These are phyloP conservation scores for Eimeria falciformis DNA, from an alignment of 169 alveolate species.

Conservation along the genomic window DNA sequence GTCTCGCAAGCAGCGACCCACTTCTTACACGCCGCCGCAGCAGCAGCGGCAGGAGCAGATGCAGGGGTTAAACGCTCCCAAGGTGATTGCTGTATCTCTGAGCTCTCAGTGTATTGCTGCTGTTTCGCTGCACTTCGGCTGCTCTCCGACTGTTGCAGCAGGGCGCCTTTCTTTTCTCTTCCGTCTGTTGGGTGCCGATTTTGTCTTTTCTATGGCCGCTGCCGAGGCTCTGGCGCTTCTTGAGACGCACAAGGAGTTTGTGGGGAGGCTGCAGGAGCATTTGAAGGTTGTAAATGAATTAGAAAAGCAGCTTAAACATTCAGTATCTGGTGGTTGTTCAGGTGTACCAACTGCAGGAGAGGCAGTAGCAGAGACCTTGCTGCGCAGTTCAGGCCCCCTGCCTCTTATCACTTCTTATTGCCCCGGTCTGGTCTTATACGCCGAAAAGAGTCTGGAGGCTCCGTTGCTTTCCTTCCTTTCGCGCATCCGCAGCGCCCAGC, in stretches of 20 bases:
- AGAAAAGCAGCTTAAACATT: background rate
- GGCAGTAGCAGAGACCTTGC: background rate
- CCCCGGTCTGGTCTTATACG: constrained; percentile 95
- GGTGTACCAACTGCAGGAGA: background rate
- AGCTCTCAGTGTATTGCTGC: constrained; percentile 89
- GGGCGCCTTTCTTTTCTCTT: constrained; percentile 80
- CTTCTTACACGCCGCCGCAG: background rate
- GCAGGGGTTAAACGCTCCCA: background rate
- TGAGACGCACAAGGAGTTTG: constrained; percentile 79
- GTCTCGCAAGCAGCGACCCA: constrained; percentile 65
- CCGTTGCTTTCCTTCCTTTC: constrained; percentile 88
- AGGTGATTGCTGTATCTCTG: constrained; percentile 81
- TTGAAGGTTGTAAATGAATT: background rate
- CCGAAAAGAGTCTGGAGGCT: constrained; percentile 92
- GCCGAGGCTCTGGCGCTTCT: constrained; percentile 77
- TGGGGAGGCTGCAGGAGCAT: constrained; percentile 50
- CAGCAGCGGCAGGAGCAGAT: background rate
- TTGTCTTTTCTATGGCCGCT: constrained; percentile 77
- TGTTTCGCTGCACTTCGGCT: constrained; percentile 81
- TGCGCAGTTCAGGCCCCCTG: constrained; percentile 26
- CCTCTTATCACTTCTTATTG: constrained; percentile 92
- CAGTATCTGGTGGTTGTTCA: background rate
- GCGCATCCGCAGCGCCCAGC: constrained; percentile 91
- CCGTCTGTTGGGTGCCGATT: constrained; percentile 78
- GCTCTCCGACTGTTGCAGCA: constrained; percentile 61